phyloP scores from a whole-genome alignment of 106 monocot species.

The Hemerocallis citrina region DNA sequence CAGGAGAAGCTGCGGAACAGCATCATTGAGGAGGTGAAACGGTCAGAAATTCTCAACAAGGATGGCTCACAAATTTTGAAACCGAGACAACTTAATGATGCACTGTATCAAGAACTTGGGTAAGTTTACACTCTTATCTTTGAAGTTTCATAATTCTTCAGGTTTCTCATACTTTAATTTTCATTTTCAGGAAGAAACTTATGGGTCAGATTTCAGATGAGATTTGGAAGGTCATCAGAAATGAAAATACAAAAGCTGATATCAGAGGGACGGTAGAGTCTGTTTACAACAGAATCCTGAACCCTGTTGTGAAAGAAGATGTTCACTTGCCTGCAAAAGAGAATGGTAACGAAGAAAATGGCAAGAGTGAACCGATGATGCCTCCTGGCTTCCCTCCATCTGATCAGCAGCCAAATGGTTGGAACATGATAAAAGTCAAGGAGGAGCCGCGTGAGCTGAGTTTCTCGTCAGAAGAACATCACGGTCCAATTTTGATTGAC shows the following conservation, averaged over 20 bases:
- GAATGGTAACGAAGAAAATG: constrained; percentile 1
- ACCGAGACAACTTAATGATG: constrained; percentile 85
- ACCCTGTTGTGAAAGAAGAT: constrained; percentile 23
- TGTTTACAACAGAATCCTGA: constrained; percentile 54
- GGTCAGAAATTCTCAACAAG: constrained; percentile 50
- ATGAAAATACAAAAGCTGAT: constrained; percentile 39
- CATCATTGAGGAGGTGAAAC: constrained; percentile 63
- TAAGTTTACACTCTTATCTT: constrained; percentile 6
- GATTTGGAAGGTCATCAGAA: constrained; percentile 68
- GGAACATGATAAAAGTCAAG: background rate
- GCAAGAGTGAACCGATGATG: background rate
- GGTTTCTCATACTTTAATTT: background rate
- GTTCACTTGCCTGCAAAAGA: constrained; percentile 1
- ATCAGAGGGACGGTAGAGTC: constrained; percentile 52
- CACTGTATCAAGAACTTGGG: constrained; percentile 87
- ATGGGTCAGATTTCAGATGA: constrained; percentile 92
- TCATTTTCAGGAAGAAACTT: constrained; percentile 60
- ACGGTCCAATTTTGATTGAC: background rate
- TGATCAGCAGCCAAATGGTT: background rate
- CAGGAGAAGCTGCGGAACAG: constrained; percentile 73
- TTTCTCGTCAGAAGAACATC: background rate
- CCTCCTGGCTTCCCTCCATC: background rate
- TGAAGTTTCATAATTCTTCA: too few relatives aligned
- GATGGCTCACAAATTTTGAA: constrained; percentile 77
- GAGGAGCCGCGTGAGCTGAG: background rate